Conservation (phyloP, 257 asterid species). For the Anisodus acutangulus region DNA sequence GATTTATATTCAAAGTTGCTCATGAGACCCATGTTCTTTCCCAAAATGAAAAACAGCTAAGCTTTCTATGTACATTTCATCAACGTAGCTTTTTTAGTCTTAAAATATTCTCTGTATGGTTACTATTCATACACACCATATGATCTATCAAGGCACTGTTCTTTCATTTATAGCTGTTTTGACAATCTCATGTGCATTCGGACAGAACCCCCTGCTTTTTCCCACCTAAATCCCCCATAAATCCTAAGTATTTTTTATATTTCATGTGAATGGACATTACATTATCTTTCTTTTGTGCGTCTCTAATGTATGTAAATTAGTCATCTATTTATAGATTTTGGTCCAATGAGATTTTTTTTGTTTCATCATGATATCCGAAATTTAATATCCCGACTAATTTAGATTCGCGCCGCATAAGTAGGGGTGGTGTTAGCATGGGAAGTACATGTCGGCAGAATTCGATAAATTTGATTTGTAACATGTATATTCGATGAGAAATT, state of each 20-base stretch:
- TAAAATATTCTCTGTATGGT: not conserved
- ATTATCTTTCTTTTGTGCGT: not conserved
- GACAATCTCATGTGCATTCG: slow-evolving; percentile 26
- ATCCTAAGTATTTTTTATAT: not conserved
- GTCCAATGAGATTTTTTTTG: not conserved
- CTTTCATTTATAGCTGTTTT: slow-evolving; percentile 22
- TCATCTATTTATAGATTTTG: not conserved
- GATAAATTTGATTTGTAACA: not conserved
- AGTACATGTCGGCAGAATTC: not conserved
- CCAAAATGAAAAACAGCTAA: slow-evolving; percentile 27
- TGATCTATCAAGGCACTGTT: not conserved
- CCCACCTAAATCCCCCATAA: not conserved
- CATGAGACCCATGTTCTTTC: slow-evolving; percentile 30
- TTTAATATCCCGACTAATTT: not conserved
- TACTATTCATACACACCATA: slow-evolving; percentile 8
- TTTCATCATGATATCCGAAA: not conserved
- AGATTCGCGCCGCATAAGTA: too few species aligned
- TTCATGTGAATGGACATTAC: not conserved
- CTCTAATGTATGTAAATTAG: not conserved
- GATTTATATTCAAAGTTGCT: not conserved
- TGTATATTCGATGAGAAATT: not conserved
- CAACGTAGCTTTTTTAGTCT: not conserved
- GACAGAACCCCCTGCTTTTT: slow-evolving; percentile 14
- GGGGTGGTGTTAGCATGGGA: not conserved
- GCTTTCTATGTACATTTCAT: not conserved